Evolutionary conservation across 148 eudicot genomes (phyloP), one percentile per base, ranked within the genome.

Genomic region (Agrostemma githago): DNA sequence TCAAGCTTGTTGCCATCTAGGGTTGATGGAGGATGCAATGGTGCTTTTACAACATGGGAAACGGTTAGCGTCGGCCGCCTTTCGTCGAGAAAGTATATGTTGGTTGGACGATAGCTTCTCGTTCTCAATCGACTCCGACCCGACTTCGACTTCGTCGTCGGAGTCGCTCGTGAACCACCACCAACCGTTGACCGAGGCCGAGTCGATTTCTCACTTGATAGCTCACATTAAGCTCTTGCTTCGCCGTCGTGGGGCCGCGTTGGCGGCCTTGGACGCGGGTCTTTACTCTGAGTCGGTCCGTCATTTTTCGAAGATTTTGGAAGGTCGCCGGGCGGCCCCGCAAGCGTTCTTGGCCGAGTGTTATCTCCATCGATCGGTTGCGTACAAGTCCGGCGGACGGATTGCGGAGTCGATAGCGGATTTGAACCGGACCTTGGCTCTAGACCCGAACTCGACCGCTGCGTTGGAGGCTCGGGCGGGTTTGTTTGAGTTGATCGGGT

Each of bases 1-100:
- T 3, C 99, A 92, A 83, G 99, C 99, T 3, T 95, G 99, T 68
- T 86, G 92, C 83, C 96, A 92, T 74, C 77, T 95, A 17, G 97
- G 99, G 2, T 71, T 95, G 57, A 95, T 95, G 99, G 97, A 95
- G 76, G 99, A 92, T 69, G 99, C 99, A 19, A 77, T 92, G 89
- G 87, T 86, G 12, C 92, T 95, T 68, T 90, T 95, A 59, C 99
- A 92, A 72, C 93, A 94, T 75, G 96, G 96, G 3, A 95, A 92
- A 77, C 99, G 96, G 66, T 85, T 95, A 5, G 96, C 99, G 56
- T 75, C 94, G 2, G 99, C 88, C 3, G 99, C 97, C 1, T 92
- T 86, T 74, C 99, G 99, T 53, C 94, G 96, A 9, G 90, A 92
- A 26, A 92, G 97, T 86, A 86, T 86, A 38, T 86, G 90, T 68